Base-by-base conservation (phyloP, 163 green algal species). In the Prototheca stagnorum region DNA sequence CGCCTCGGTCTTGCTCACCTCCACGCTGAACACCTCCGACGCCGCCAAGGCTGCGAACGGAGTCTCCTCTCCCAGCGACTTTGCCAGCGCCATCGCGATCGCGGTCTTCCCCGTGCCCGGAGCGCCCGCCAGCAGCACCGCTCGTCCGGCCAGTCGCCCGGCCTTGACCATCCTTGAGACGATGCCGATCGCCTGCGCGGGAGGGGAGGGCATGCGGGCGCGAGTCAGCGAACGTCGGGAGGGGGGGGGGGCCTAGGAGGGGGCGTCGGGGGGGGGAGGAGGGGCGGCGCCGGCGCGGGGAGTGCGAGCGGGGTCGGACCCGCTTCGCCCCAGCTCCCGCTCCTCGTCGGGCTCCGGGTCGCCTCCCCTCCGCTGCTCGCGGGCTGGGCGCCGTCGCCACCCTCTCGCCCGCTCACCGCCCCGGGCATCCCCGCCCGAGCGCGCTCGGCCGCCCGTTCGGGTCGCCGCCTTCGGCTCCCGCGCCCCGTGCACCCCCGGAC, bases 61-160 rank as follows among this genome's bases (percentile, higher is more conserved):
- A 9, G 89, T 97, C 61, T 95, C 86, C 49, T 95, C 88, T 2
- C 90, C 89, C 16, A 99, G 65, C 0, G 84, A 79, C 55, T 96
- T 96, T 8, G 89, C 87, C 80, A 99, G 93, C 27, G 89, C 85
- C 89, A 96, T 97, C 16, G 90, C 90, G 42, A 99, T 97, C 16
- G 90, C 90, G 2, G 89, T 99, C 69, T 99, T 99, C 29, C 89
- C 89, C 8, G 90, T 97, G 42, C 91, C 91, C 0, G 91, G 87
- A 69, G 93, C 82, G 2, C 91, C 91, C 3, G 88, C 91, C 27
- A 99, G 56, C 42, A 99, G 70, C 48, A 99, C 81, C 7, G 74
- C 91, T 3, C 91, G 68, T 1, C 91, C 91, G 5, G 91, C 91
- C 56, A 99, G 97, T 51, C 88, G 86, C 20, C 89, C 90, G 20